Evolutionary conservation across 208 protist genomes (phyloP).

Genomic region (Crithidia acanthocephali): DNA sequence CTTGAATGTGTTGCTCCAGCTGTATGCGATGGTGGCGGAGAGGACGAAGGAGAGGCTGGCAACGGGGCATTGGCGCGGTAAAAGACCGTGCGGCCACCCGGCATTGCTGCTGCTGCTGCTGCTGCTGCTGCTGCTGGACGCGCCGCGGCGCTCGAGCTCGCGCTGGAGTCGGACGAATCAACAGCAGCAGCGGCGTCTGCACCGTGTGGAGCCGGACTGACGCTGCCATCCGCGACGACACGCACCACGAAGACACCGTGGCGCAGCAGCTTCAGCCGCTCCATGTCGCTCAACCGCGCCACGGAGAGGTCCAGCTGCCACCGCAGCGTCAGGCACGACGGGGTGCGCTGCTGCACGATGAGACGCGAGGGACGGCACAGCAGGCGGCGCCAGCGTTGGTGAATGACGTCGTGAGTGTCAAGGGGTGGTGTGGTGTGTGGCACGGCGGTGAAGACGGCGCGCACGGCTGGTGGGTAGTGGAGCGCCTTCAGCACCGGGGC

Average conservation of each 20-base stretch:
- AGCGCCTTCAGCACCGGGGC: neutral
- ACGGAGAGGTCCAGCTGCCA: constrained; percentile 18
- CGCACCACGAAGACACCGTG: constrained; percentile 8
- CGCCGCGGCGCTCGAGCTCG: too few relatives aligned
- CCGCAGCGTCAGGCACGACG: constrained; percentile 14
- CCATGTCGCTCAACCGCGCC: constrained; percentile 3
- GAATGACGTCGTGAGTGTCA: neutral
- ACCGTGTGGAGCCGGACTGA: neutral
- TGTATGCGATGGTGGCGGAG: neutral
- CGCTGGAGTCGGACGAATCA: too few relatives aligned
- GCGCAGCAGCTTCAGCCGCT: constrained; percentile 10
- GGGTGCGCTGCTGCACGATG: constrained; percentile 21
- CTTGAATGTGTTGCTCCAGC: neutral
- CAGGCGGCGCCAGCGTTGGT: neutral
- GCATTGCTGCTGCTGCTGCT: neutral
- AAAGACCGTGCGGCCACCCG: constrained; percentile 8
- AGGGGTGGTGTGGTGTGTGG: neutral
- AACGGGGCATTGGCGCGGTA: constrained; percentile 6
- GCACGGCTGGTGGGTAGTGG: constrained; percentile 2
- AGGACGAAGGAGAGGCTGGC: neutral
- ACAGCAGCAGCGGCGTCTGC: too few relatives aligned
- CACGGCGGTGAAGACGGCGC: neutral
- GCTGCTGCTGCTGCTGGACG: too few relatives aligned
- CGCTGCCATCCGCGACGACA: neutral
- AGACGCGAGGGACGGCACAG: constrained; percentile 8